Evolutionary conservation across 176 grass and related monocot genomes (phyloP), one percentile per base, ranked within the genome.

Genomic region (Saccharum officinarum): DNA sequence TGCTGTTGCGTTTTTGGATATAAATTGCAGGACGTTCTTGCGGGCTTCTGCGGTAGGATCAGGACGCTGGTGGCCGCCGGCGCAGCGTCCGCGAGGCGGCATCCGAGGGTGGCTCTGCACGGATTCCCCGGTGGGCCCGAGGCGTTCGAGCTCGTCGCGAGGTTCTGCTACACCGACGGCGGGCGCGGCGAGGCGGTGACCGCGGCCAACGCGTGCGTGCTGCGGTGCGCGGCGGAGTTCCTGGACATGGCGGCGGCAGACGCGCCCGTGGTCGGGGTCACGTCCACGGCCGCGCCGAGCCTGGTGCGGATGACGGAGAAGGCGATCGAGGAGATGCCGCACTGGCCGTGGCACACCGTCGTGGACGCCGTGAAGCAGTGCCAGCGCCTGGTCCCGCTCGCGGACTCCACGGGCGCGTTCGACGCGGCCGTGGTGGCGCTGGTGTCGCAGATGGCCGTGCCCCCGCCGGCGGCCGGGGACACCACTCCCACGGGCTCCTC

Each of bases 121-220:
- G 90, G 89, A 60, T 92, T 99, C 46, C 97, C 97, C 3, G 93
- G 93, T 63, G 97, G 97, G 4, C 36, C 86, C 15, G 90, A 96
- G 79, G 88, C 84, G 71, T 99, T 99, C 80, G 93, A 99, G 84
- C 82, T 96, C 64, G 81, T 96, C 59, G 65, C 90, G n/a, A 92
- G 86, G 83, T 97, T 88, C 72, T 99, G 97, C 65, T 90, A 94
- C 87, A 79, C 63, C 25, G 75, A 70, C 75, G 62, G 66, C 78
- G 80, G 82, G 47, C 66, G 52, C 73, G 49, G 60, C 31, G 40
- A 40, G 10, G 75, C 28, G 28, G 83, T 95, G 57, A 97, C 93
- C 45, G 84, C 88, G 67, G 71, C 66, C 33, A 92, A 91, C 86
- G 92, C 86, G 49, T 86, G 92, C 75, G 71, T 78, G 40, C 81